Percentiles rank a stretch among this genome's conserved stretches.
Conservation (phyloP, 805 yeast genomes). For the Candida coquimbonensis region DNA sequence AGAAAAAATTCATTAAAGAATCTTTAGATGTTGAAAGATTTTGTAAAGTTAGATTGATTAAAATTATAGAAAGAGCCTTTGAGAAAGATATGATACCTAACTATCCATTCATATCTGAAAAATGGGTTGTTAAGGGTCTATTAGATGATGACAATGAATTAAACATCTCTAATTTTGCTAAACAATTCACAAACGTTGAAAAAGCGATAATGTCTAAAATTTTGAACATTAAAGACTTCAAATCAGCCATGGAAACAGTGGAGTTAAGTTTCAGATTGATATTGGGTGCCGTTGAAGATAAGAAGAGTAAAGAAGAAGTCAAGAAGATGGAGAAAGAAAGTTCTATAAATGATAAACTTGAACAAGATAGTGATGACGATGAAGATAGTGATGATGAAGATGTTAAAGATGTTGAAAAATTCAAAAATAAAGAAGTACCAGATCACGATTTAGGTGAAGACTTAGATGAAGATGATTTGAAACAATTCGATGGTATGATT, state of each 20-base stretch:
- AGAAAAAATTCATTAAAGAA: slow-evolving; percentile 14
- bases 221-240: slow-evolving; percentile 37
- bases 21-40: slow-evolving; percentile 20
- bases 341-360: slow-evolving; percentile 17
- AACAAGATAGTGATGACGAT: slow-evolving; percentile 19
- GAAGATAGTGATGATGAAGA: slow-evolving; percentile 16
- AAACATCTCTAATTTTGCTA: slow-evolving; percentile 44
- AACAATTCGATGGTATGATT: slow-evolving; percentile 17
- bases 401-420: slow-evolving; percentile 21
- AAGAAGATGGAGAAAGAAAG: slow-evolving; percentile 14
- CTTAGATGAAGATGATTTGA: slow-evolving; percentile 34
- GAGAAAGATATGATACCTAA: slow-evolving; percentile 11
- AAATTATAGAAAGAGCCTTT: slow-evolving; percentile 11
- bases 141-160: slow-evolving; percentile 23
- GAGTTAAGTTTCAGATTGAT: slow-evolving; percentile 32
- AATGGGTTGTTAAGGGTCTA: slow-evolving; percentile 20
- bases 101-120: slow-evolving; percentile 15
- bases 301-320: slow-evolving; percentile 20
- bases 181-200: slow-evolving; percentile 25
- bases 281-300: slow-evolving; percentile 22
- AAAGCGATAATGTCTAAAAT: slow-evolving; percentile 33
- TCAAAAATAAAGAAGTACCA: slow-evolving; percentile 19
- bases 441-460: slow-evolving; percentile 25
- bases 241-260: slow-evolving; percentile 37
- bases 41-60: slow-evolving; percentile 17